A percentile compares a stretch with the other conserved stretches of the same genome.
These are phyloP conservation scores for Salix brachista DNA, from an alignment of 345 rosid species.

Conservation along the genomic window DNA sequence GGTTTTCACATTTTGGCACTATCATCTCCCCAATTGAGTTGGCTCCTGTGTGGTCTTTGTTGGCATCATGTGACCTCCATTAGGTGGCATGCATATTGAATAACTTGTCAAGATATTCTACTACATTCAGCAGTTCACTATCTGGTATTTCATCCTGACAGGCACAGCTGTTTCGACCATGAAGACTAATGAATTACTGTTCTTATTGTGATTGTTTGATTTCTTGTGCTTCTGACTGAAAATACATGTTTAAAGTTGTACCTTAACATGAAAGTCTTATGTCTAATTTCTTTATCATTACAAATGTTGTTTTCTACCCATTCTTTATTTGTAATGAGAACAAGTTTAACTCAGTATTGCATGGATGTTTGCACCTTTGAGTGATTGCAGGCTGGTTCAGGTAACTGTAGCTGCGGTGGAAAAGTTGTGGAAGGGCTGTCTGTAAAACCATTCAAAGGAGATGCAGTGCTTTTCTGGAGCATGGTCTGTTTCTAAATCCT, in stretches of 20 bases:
- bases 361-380: background rate
- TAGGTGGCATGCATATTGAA: background rate
- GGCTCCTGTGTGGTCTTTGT: no score
- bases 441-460: slow-evolving; percentile 87
- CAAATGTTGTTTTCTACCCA: background rate
- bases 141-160: background rate
- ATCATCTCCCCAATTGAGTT: no score
- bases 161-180: background rate
- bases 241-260: background rate
- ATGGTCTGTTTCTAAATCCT: slow-evolving; percentile 55
- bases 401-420: slow-evolving; percentile 84
- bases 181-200: background rate
- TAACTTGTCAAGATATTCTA: background rate
- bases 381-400: slow-evolving; percentile 72
- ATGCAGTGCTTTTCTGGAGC: slow-evolving; percentile 98
- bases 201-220: background rate
- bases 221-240: background rate
- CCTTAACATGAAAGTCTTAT: no score
- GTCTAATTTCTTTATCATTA: background rate
- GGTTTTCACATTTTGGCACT: no score
- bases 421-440: slow-evolving; percentile 65
- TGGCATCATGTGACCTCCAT: background rate
- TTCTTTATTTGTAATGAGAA: background rate
- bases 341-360: background rate
- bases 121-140: background rate